Conservation (phyloP, 2,329 filamentous ascomycete species). For the Helicocarpus griseus region DNA sequence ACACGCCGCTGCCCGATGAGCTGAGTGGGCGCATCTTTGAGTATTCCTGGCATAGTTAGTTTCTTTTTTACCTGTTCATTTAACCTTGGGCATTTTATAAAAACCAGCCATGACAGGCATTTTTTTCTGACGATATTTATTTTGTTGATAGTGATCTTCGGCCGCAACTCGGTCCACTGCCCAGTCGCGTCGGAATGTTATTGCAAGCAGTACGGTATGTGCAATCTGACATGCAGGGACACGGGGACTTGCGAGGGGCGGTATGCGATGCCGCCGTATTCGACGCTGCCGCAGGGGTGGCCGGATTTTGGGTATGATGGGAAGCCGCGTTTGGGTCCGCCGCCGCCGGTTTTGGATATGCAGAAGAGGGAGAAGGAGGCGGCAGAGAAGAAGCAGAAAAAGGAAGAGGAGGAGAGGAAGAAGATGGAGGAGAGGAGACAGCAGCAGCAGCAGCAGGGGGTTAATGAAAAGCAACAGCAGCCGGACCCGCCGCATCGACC, state of each 20-base stretch:
- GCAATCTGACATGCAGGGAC: slow-evolving; percentile 33
- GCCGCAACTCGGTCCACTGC: slow-evolving; percentile 49
- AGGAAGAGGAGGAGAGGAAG: too few species aligned
- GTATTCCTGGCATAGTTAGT: slow-evolving; percentile 49
- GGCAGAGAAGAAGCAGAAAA: too few species aligned
- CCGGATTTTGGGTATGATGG: slow-evolving; percentile 46
- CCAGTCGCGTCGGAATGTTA: slow-evolving; percentile 54
- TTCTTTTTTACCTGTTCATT: slow-evolving; percentile 1
- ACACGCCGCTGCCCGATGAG: slow-evolving; percentile 38
- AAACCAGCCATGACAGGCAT: too few species aligned
- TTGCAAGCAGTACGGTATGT: slow-evolving; percentile 56
- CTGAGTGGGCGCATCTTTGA: slow-evolving; percentile 46
- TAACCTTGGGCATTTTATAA: slow-evolving; percentile 2
- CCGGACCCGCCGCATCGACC: not conserved
- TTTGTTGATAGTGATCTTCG: slow-evolving; percentile 53
- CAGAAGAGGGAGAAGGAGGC: too few species aligned
- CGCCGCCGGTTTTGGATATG: too few species aligned
- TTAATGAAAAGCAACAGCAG: slow-evolving; percentile 31
- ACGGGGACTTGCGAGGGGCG: slow-evolving; percentile 43
- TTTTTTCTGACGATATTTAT: too few species aligned
- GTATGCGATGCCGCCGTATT: slow-evolving; percentile 50
- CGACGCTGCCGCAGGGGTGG: slow-evolving; percentile 52
- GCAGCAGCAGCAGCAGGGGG: too few species aligned
- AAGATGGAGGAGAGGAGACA: too few species aligned
- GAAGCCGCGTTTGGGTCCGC: slow-evolving; percentile 20